Conservation (phyloP, 768 basidiomycete genomes). For the Rhodotorula sphaerocarpa region DNA sequence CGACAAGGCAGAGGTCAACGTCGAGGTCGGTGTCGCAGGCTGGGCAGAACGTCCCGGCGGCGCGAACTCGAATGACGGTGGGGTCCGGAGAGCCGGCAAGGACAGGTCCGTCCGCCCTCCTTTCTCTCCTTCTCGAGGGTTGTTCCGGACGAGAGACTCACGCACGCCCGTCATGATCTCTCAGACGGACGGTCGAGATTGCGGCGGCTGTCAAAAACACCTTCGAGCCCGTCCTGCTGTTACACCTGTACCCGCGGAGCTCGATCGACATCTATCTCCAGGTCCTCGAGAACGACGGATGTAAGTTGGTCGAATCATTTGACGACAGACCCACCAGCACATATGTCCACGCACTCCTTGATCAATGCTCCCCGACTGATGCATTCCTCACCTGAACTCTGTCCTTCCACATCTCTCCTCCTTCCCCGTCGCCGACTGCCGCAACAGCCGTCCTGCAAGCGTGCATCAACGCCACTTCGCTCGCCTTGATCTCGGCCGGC, state of each 20-base stretch:
- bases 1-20: constrained; percentile 80
- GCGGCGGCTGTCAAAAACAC: constrained; percentile 81
- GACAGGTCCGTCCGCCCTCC: constrained; percentile 12
- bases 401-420: no score
- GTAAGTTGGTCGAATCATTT: constrained; percentile 38
- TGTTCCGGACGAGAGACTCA: background rate
- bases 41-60: constrained; percentile 72
- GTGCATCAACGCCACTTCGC: constrained; percentile 87
- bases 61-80: constrained; percentile 20
- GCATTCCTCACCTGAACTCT: no score
- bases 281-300: constrained; percentile 85
- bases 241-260: constrained; percentile 80
- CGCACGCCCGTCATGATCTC: background rate
- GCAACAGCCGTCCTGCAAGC: constrained; percentile 65
- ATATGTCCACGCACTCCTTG: no score
- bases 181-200: constrained; percentile 52
- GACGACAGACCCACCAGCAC: no score
- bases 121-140: constrained; percentile 5
- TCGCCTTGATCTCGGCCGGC: constrained; percentile 82
- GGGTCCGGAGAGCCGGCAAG: constrained; percentile 21
- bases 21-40: constrained; percentile 76
- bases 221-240: constrained; percentile 90
- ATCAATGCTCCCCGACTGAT: no score
- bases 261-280: constrained; percentile 91
- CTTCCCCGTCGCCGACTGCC: background rate